Evolutionary conservation across 345 rosid genomes (phyloP).

Genomic region (Linum tenue): DNA sequence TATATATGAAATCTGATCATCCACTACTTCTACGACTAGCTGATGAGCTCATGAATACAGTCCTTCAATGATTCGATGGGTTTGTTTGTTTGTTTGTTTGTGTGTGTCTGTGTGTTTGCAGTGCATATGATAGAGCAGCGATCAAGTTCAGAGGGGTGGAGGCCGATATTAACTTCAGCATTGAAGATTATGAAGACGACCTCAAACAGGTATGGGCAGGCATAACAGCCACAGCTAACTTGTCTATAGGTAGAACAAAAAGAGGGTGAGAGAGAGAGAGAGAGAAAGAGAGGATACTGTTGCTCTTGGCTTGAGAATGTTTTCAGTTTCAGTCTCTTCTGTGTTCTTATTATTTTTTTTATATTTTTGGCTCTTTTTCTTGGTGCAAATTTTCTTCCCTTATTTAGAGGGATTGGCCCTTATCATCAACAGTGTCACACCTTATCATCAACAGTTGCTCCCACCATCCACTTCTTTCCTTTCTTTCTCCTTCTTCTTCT

Average conservation of each 20-base stretch:
- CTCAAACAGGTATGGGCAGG: conserved; percentile 60
- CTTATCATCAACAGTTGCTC: conserved; percentile 29
- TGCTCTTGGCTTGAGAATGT: neutral
- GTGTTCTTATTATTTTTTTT: too few relatives aligned
- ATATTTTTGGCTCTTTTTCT: neutral
- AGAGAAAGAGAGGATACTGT: neutral
- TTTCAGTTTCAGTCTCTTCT: conserved; percentile 11
- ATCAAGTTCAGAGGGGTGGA: conserved; percentile 89
- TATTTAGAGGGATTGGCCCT: too few relatives aligned
- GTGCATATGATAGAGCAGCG: conserved; percentile 98
- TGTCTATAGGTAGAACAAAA: neutral
- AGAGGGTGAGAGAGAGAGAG: conserved; percentile 2
- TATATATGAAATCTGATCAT: too few relatives aligned
- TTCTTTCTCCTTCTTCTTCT: too few relatives aligned
- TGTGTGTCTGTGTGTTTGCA: conserved; percentile 19
- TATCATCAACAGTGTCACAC: conserved; percentile 28
- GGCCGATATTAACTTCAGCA: conserved; percentile 84
- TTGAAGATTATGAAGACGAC: conserved; percentile 81
- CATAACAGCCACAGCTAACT: too few relatives aligned
- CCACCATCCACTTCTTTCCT: too few relatives aligned
- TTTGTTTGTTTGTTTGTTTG: neutral
- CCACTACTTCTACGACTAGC: too few relatives aligned
- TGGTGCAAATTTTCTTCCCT: too few relatives aligned
- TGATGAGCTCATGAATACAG: too few relatives aligned
- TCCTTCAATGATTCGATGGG: neutral